phyloP scores from a whole-genome alignment of 2,329 filamentous ascomycete genomes.

The Neonectria magnoliae region DNA sequence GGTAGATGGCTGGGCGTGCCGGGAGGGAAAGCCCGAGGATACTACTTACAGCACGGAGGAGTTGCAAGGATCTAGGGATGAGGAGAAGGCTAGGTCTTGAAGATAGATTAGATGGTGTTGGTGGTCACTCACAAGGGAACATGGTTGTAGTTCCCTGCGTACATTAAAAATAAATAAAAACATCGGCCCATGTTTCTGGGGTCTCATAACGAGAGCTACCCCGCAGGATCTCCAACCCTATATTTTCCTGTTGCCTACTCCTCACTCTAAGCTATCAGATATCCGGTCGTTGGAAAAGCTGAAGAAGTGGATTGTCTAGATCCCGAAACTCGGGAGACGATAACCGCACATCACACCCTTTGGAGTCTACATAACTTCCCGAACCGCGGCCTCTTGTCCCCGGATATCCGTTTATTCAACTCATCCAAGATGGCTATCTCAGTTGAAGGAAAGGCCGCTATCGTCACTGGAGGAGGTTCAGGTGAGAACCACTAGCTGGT shows the following conservation, averaged over 20 bases:
- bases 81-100: slow-evolving; percentile 42
- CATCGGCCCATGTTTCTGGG: not conserved
- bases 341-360: slow-evolving; percentile 20
- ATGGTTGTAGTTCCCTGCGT: slow-evolving; percentile 9
- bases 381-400: not conserved
- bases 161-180: not conserved
- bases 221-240: slow-evolving; percentile 14
- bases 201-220: slow-evolving; percentile 8
- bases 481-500: slow-evolving; percentile 18
- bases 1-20: slow-evolving; percentile 60
- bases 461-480: slow-evolving; percentile 38
- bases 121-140: slow-evolving; percentile 6
- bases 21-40: slow-evolving; percentile 64
- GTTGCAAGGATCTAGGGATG: slow-evolving; percentile 33
- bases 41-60: slow-evolving; percentile 34
- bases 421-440: slow-evolving; percentile 20
- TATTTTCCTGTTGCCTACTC: not conserved
- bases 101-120: not conserved
- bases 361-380: not conserved
- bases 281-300: not conserved
- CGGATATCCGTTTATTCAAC: not conserved
- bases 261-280: slow-evolving; percentile 1
- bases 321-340: slow-evolving; percentile 25
- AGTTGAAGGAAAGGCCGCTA: slow-evolving; percentile 30
- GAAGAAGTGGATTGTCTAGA: slow-evolving; percentile 1